Evolutionary conservation across 1,139 yeast genomes (phyloP), one percentile per base, ranked within the genome.

Genomic region (Ashbya aceris): DNA sequence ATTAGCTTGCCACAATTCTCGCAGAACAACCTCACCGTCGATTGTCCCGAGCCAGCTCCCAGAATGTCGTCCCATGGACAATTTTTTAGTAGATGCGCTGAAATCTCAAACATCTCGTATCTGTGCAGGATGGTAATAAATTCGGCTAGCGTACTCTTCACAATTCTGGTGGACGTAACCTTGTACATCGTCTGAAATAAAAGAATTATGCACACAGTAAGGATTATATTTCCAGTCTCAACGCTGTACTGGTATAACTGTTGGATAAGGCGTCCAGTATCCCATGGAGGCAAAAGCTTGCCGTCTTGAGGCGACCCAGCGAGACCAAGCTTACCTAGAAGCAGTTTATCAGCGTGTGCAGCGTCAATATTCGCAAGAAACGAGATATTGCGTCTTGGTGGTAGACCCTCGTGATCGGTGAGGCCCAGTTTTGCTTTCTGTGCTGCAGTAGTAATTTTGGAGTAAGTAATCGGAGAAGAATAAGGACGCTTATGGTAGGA

Each of bases 11-110:
- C 68, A 60, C 96, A 89, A 48, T 70, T 67, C 36, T 76, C 77
- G 58, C 97, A 89, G 50, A 74, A 77, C 20, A 79, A 69, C 47
- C 84, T 71, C 28, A 83, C 63, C 17, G 74, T 70, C 1, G 85
- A 56, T 36, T 56, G 56, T 4, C 54, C 56, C 11, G 54, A 51
- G 27, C 52, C 58, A 2, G 50, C 45, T 9, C 53, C 55, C 39
- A 56, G 38, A 10, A 60, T 56, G 39, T 58, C 59, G 27, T 58
- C 61, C 59, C 61, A 58, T 2, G 60, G 55, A 39, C 62, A 58
- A 34, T 55, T 53, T 37, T 61, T 61, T 17, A 60, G 41, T 28
- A 60, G 41, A 9, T 59, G 60, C 2, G 64, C 56, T 1, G 64
- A 58, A 7, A 58, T 54, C 39, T 58, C 65, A 37, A 61, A 61